A percentile compares a stretch with the other conserved stretches of the same genome.
phyloP scores from a whole-genome alignment of 2,329 filamentous ascomycete genomes.

The Dactylonectria estremocensis region DNA sequence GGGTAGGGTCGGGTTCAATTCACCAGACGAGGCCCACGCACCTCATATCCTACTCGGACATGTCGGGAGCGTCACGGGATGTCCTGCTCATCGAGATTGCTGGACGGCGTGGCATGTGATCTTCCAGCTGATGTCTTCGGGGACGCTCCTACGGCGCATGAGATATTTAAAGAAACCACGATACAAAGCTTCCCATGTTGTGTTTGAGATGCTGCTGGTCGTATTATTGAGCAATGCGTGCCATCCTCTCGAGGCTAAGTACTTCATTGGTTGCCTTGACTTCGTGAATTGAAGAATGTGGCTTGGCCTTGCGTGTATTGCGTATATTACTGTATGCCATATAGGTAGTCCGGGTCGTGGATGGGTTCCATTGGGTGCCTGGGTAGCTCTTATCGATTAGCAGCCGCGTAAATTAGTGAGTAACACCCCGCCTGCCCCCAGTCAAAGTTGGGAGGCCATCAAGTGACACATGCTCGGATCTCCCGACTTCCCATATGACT shows the following conservation, averaged over 20 bases:
- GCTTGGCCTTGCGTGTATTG: constrained; percentile 12
- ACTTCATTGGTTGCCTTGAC: background rate
- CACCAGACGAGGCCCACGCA: background rate
- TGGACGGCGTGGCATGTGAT: background rate
- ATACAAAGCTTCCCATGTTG: background rate
- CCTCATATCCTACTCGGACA: background rate
- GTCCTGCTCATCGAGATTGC: background rate
- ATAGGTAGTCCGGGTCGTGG: background rate
- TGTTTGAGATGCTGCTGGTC: background rate
- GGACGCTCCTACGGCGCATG: constrained; percentile 2
- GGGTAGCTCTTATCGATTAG: constrained; percentile 32
- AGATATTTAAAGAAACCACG: constrained; percentile 12
- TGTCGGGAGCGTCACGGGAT: background rate
- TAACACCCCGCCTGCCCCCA: constrained; percentile 40
- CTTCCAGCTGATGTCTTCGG: background rate
- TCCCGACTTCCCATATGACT: constrained; percentile 44
- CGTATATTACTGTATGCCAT: constrained; percentile 18
- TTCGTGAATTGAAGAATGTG: constrained; percentile 9
- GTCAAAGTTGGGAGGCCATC: constrained; percentile 13
- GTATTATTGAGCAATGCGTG: constrained; percentile 10
- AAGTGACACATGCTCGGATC: constrained; percentile 4
- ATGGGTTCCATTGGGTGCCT: background rate
- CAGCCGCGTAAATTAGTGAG: constrained; percentile 26
- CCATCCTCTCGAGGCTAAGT: background rate
- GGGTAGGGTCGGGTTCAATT: background rate